A percentile compares a stretch with the other conserved stretches of the same genome.
Evolutionary conservation across 345 rosid genomes (phyloP).

Genomic region (Corchorus olitorius): DNA sequence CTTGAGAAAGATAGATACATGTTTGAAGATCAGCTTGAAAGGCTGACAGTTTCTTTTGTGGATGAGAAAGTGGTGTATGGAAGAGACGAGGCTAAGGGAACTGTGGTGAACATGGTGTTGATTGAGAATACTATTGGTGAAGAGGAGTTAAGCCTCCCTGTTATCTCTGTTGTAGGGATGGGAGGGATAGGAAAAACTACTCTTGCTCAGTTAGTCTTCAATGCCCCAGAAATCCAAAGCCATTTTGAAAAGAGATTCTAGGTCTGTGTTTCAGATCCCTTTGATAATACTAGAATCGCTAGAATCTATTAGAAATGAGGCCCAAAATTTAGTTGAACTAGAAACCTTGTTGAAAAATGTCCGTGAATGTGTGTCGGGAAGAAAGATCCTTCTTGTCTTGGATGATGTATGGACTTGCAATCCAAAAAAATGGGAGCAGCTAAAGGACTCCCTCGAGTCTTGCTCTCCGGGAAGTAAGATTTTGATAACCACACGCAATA

Average conservation of each 20-base stretch:
- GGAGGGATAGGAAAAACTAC: slow-evolving; percentile 25
- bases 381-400: slow-evolving; percentile 16
- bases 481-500: slow-evolving; percentile 18
- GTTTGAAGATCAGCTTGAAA: neutral
- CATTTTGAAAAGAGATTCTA: slow-evolving; percentile 8
- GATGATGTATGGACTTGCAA: slow-evolving; percentile 22
- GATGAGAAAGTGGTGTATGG: neutral
- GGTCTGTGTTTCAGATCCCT: slow-evolving; percentile 18
- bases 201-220: slow-evolving; percentile 10
- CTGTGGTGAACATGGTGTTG: neutral
- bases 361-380: neutral
- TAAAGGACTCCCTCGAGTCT: neutral
- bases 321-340: neutral
- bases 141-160: neutral
- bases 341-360: neutral
- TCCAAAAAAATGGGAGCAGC: neutral
- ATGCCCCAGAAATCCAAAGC: neutral
- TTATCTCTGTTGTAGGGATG: slow-evolving; percentile 16
- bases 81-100: neutral
- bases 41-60: neutral
- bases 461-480: slow-evolving; percentile 4
- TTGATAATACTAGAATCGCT: neutral
- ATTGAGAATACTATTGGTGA: neutral
- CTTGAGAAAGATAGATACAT: neutral
- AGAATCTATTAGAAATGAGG: neutral